phyloP scores from a whole-genome alignment of 495 filamentous ascomycete species.

The Penicillium robsamsonii region DNA sequence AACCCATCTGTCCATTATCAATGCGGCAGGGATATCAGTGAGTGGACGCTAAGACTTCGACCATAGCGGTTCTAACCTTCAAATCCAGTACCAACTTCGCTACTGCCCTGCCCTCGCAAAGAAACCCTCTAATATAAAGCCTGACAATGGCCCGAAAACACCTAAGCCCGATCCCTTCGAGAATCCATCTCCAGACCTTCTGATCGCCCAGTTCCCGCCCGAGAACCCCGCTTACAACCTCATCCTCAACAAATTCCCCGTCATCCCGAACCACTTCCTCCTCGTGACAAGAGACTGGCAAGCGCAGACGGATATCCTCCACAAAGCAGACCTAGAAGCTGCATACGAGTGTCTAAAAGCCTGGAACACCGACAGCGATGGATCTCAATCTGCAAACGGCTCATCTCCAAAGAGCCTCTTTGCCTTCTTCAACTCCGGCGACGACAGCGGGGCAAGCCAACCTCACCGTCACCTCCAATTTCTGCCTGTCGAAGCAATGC shows the following conservation, averaged over 20 bases:
- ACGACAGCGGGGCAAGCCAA: conserved; percentile 74
- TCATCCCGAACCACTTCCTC: conserved; percentile 79
- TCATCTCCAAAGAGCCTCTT: conserved; percentile 47
- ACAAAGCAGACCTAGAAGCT: conserved; percentile 61
- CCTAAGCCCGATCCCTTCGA: conserved; percentile 71
- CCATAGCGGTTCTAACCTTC: conserved; percentile 6
- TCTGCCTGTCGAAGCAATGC: conserved; percentile 68
- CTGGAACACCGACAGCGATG: conserved; percentile 42
- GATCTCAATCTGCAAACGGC: not conserved
- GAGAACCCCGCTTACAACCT: conserved; percentile 58
- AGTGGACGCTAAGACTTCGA: conserved; percentile 12
- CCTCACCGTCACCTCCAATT: conserved; percentile 80
- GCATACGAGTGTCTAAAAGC: conserved; percentile 63
- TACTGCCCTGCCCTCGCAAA: conserved; percentile 74
- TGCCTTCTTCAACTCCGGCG: conserved; percentile 82
- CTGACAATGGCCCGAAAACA: conserved; percentile 27
- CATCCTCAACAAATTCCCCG: conserved; percentile 79
- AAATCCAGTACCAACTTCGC: conserved; percentile 68
- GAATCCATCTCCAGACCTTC: conserved; percentile 59
- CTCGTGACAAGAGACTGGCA: conserved; percentile 66
- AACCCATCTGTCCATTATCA: conserved; percentile 56
- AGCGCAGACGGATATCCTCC: conserved; percentile 66
- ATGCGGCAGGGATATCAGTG: conserved; percentile 55
- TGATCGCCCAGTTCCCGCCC: conserved; percentile 56
- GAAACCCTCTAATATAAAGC: conserved; percentile 58